Evolutionary conservation across 192 early-diverging fungal species (phyloP).

Genomic region (Chytriomyces confervae): DNA sequence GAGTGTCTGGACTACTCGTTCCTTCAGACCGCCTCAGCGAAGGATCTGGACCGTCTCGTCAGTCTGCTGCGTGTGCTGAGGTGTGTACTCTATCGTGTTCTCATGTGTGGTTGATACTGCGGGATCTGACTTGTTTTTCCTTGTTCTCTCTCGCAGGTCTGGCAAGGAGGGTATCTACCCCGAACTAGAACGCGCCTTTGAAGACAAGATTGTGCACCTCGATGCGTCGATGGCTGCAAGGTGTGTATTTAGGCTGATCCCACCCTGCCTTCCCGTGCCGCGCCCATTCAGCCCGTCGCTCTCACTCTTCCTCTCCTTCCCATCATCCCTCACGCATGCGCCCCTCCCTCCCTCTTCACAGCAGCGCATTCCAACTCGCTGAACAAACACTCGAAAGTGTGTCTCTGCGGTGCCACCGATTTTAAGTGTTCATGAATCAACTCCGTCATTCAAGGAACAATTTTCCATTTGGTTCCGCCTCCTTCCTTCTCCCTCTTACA

Average conservation of each 20-base stretch:
- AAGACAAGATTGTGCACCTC: conserved; percentile 23
- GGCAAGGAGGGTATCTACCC: conserved; percentile 46
- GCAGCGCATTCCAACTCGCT: too few species aligned
- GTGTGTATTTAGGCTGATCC: not conserved
- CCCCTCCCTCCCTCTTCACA: not conserved
- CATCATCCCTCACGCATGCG: not conserved
- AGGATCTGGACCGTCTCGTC: not conserved
- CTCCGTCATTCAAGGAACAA: too few species aligned
- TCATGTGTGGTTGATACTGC: not conserved
- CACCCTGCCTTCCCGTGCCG: not conserved
- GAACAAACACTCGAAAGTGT: too few species aligned
- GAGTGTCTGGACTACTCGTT: conserved; percentile 21
- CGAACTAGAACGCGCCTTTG: conserved; percentile 39
- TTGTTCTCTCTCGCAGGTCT: conserved; percentile 17
- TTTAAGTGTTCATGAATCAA: too few species aligned
- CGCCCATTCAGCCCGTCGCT: not conserved
- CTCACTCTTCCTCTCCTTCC: not conserved
- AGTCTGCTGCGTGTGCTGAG: conserved; percentile 19
- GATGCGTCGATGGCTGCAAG: conserved; percentile 14
- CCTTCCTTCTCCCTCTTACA: not conserved
- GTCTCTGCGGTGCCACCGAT: too few species aligned
- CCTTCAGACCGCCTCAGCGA: not conserved
- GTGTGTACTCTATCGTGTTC: not conserved
- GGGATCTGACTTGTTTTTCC: not conserved
- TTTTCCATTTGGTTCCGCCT: not conserved